Conservation (phyloP, 352 stramenopile genomes). For the Phytophthora brassicae region DNA sequence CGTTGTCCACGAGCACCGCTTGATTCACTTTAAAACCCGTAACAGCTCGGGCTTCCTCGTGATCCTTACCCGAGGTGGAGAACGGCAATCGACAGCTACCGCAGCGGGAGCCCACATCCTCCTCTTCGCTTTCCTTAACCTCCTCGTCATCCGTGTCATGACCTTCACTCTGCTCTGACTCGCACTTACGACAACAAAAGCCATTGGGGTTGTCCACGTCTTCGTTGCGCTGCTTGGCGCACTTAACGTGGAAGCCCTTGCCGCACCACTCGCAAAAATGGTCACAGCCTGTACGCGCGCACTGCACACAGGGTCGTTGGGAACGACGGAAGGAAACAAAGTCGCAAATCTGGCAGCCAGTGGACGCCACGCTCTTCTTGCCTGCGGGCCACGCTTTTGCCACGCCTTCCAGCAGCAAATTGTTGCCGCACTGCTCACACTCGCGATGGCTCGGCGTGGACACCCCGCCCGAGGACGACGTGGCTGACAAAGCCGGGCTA, state of each 20-base stretch:
- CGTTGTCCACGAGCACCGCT: constrained; percentile 82
- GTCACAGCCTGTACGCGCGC: constrained; percentile 58
- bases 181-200: constrained; percentile 78
- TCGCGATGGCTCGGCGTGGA: constrained; percentile 48
- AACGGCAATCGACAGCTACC: constrained; percentile 67
- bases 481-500: constrained; percentile 30
- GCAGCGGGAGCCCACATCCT: constrained; percentile 67
- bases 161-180: constrained; percentile 60
- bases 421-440: constrained; percentile 56
- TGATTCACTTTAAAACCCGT: constrained; percentile 77
- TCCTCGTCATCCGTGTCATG: constrained; percentile 56
- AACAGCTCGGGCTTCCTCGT: constrained; percentile 22
- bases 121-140: constrained; percentile 35
- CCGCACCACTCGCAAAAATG: constrained; percentile 88
- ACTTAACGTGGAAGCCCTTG: constrained; percentile 78
- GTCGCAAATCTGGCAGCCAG: constrained; percentile 80
- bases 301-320: constrained; percentile 69
- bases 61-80: constrained; percentile 35
- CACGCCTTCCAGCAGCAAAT: constrained; percentile 42
- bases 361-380: constrained; percentile 53
- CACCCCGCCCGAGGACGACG: constrained; percentile 31
- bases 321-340: constrained; percentile 74
- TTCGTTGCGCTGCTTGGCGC: constrained; percentile 51
- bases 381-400: constrained; percentile 39
- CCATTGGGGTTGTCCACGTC: constrained; percentile 54